Evolutionary conservation across 768 basidiomycete species (phyloP).

Genomic region (Hemileccinum impolitum): DNA sequence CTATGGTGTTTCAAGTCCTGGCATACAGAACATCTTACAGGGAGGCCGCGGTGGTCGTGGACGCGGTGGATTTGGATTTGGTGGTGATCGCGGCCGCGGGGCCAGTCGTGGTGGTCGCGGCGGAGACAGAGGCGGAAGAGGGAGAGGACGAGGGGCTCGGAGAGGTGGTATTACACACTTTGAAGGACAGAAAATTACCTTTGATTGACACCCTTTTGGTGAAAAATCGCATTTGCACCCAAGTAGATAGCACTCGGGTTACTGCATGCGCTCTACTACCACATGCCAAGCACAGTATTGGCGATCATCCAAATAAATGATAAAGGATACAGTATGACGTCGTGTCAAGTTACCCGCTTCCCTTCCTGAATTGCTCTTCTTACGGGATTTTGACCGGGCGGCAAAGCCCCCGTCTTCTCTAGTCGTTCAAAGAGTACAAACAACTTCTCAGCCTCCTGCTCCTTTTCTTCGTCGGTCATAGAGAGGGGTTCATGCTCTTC

Average conservation of each 20-base stretch:
- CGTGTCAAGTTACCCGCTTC: slow-evolving; percentile 5
- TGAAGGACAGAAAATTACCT: slow-evolving; percentile 53
- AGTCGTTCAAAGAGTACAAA: slow-evolving; percentile 90
- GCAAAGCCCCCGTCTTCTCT: slow-evolving; percentile 69
- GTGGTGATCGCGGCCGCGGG: slow-evolving; percentile 36
- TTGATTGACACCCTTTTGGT: slow-evolving; percentile 24
- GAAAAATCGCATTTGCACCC: background rate
- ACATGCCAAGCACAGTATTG: background rate
- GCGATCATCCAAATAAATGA: background rate
- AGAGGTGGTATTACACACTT: slow-evolving; percentile 50
- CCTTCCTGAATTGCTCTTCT: slow-evolving; percentile 56
- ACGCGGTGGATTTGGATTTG: slow-evolving; percentile 14
- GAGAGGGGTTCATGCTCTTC: slow-evolving; percentile 37
- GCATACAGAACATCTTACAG: slow-evolving; percentile 4
- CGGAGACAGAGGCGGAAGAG: slow-evolving; percentile 33
- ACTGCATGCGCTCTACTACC: too few species aligned
- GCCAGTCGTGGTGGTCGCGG: slow-evolving; percentile 45
- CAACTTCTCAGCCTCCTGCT: slow-evolving; percentile 86
- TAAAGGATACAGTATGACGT: background rate
- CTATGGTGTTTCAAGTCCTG: background rate
- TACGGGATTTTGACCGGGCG: slow-evolving; percentile 65
- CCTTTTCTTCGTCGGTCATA: slow-evolving; percentile 97
- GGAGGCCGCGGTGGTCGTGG: slow-evolving; percentile 35
- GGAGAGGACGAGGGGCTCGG: slow-evolving; percentile 42
- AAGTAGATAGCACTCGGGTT: too few species aligned